phyloP scores from a whole-genome alignment of 345 rosid species.

The Populus tremula region DNA sequence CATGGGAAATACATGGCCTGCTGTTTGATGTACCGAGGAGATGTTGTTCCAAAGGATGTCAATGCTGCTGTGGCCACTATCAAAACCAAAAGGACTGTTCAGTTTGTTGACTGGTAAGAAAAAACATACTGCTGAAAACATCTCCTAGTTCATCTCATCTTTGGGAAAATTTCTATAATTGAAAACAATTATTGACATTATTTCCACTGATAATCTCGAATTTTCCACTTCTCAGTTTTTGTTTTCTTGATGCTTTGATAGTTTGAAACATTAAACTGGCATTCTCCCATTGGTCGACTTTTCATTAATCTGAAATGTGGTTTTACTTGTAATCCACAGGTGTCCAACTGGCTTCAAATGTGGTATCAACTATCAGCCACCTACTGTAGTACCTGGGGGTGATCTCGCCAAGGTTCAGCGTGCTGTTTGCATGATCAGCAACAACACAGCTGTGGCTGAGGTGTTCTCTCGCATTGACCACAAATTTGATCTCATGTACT shows the following conservation, averaged over 20 bases:
- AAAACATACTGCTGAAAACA: neutral
- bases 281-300: neutral
- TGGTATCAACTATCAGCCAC: conserved; percentile 40
- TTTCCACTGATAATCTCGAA: neutral
- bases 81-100: conserved; percentile 35
- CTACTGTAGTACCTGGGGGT: conserved; percentile 36
- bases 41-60: conserved; percentile 44
- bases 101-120: conserved; percentile 40
- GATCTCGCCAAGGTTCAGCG: conserved; percentile 41
- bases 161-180: neutral
- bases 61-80: conserved; percentile 36
- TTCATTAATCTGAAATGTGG: neutral
- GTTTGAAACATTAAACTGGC: neutral
- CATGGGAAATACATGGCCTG: conserved; percentile 42
- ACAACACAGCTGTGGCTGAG: conserved; percentile 43
- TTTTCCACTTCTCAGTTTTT: neutral
- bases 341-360: conserved; percentile 42
- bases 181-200: neutral
- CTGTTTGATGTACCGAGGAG: conserved; percentile 43
- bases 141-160: neutral
- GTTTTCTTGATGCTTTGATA: neutral
- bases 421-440: conserved; percentile 43
- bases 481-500: conserved; percentile 39
- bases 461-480: conserved; percentile 39
- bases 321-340: conserved; percentile 17